Percentiles rank a stretch among this genome's conserved stretches.
Evolutionary conservation across 2,329 filamentous ascomycete genomes (phyloP).

Genomic region (Aspergillus felis): DNA sequence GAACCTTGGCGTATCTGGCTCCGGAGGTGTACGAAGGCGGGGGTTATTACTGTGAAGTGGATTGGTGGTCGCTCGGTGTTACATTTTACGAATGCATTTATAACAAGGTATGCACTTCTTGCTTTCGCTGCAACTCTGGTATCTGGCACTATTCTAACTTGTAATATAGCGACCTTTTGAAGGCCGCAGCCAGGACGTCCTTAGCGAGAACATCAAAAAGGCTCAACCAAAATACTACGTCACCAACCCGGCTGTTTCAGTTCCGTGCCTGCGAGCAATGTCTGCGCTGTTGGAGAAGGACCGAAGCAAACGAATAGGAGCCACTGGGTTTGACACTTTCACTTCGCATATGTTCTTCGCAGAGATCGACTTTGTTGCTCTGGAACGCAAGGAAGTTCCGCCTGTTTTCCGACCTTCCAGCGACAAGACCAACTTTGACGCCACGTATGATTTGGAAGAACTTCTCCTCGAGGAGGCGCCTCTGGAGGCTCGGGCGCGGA

Average conservation of each 20-base stretch:
- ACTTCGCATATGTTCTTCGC: conserved; percentile 87
- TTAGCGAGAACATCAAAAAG: conserved; percentile 76
- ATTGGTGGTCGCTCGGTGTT: conserved; percentile 98
- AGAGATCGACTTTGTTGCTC: conserved; percentile 73
- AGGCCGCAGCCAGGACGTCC: conserved; percentile 74
- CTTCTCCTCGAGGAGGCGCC: conserved; percentile 90
- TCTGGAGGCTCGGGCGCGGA: conserved; percentile 82
- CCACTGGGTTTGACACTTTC: conserved; percentile 76
- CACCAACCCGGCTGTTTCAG: conserved; percentile 83
- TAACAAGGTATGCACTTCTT: conserved; percentile 67
- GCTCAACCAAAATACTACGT: conserved; percentile 85
- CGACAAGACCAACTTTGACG: conserved; percentile 98
- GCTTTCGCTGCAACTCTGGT: not conserved
- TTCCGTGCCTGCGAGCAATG: conserved; percentile 85
- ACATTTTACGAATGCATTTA: conserved; percentile 99
- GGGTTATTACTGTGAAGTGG: conserved; percentile 84
- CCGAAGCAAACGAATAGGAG: conserved; percentile 76
- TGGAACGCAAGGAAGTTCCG: conserved; percentile 83
- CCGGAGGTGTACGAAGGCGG: conserved; percentile 91
- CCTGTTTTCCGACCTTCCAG: conserved; percentile 91
- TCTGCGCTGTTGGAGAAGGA: conserved; percentile 77
- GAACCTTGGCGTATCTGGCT: conserved; percentile 90
- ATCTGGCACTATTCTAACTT: conserved; percentile 25
- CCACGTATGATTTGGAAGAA: conserved; percentile 95
- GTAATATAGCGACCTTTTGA: conserved; percentile 77